phyloP scores from a whole-genome alignment of 2,329 filamentous ascomycete genomes.

The Moelleriella libera region DNA sequence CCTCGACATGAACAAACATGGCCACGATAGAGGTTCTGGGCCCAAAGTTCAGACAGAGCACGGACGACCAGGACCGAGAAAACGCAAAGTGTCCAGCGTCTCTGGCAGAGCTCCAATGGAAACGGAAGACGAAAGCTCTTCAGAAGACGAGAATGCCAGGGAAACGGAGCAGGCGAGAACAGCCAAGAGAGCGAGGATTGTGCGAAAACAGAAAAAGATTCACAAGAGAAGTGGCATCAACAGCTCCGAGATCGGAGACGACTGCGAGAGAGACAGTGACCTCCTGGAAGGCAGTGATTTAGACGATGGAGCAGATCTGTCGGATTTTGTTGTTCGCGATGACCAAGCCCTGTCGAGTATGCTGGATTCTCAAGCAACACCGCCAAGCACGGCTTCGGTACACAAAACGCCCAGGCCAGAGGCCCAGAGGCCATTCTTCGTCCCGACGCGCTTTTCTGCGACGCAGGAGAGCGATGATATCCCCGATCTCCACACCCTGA shows the following conservation, averaged over 20 bases:
- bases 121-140: conserved; percentile 8
- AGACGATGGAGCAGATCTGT: conserved; percentile 32
- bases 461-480: conserved; percentile 27
- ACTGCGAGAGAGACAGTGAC: conserved; percentile 35
- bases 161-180: neutral
- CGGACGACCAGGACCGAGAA: conserved; percentile 6
- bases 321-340: conserved; percentile 44
- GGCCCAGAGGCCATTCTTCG: conserved; percentile 19
- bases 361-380: conserved; percentile 15
- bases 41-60: neutral
- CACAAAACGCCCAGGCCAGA: conserved; percentile 7
- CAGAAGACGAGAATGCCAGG: conserved; percentile 7
- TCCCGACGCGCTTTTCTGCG: conserved; percentile 21
- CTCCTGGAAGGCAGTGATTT: conserved; percentile 29
- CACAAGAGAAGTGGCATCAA: conserved; percentile 17
- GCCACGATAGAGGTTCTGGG: neutral
- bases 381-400: conserved; percentile 9
- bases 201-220: conserved; percentile 9
- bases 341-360: conserved; percentile 25
- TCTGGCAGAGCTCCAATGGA: neutral
- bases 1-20: conserved; percentile 1
- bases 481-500: conserved; percentile 18
- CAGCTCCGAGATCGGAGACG: conserved; percentile 35
- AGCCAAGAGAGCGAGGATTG: conserved; percentile 8
- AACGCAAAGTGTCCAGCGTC: conserved; percentile 4